phyloP scores from a whole-genome alignment of 768 basidiomycete genomes.

The Lentinus brumalis region DNA sequence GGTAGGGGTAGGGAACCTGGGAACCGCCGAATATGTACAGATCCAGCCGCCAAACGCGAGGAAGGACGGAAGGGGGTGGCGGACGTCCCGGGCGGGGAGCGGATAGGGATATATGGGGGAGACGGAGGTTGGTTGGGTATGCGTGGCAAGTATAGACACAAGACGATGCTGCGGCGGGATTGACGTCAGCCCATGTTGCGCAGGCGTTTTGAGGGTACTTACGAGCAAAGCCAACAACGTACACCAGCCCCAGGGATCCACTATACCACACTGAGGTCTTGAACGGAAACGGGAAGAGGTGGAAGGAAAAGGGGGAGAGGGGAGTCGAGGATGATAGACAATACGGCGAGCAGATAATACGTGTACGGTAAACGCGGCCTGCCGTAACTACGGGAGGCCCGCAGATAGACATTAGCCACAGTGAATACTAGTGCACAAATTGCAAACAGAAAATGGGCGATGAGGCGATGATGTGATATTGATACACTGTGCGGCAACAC shows the following conservation, averaged over 20 bases:
- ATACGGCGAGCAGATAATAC: slow-evolving; percentile 18
- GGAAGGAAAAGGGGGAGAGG: neutral
- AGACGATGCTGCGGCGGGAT: neutral
- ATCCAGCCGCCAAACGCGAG: neutral
- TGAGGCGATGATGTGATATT: slow-evolving; percentile 21
- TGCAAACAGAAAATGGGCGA: slow-evolving; percentile 14
- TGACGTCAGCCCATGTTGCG: neutral
- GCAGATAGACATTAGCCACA: slow-evolving; percentile 1
- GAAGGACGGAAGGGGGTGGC: neutral
- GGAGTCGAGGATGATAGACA: slow-evolving; percentile 6
- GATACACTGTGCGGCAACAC: slow-evolving; percentile 27
- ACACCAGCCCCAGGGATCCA: slow-evolving; percentile 19
- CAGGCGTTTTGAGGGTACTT: neutral
- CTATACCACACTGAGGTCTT: slow-evolving; percentile 6
- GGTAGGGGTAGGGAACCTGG: neutral
- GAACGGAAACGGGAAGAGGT: neutral
- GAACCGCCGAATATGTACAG: slow-evolving; percentile 11
- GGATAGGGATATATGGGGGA: slow-evolving; percentile 9
- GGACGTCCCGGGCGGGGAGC: neutral
- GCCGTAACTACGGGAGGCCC: slow-evolving; percentile 3
- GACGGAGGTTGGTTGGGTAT: slow-evolving; percentile 7
- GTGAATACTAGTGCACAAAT: slow-evolving; percentile 25
- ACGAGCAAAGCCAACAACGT: slow-evolving; percentile 24
- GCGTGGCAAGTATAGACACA: slow-evolving; percentile 21
- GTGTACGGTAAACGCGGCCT: slow-evolving; percentile 11